These are phyloP conservation scores for Triglochin maritima DNA, from an alignment of 106 monocot species.

Conservation along the genomic window DNA sequence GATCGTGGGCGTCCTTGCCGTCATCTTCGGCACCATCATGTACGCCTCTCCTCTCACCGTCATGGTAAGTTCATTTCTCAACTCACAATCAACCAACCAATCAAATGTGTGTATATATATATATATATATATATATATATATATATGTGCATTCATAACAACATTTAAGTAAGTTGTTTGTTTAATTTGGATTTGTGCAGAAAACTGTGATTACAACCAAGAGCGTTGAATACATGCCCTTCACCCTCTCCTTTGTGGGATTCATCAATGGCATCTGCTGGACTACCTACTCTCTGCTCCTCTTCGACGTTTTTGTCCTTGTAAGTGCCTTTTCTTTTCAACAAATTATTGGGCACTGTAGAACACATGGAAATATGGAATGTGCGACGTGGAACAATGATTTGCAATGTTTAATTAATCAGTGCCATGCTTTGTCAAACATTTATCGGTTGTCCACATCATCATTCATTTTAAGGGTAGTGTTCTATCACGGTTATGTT, in stretches of 20 bases:
- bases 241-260: conserved; percentile 29
- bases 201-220: conserved; percentile 35
- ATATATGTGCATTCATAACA: neutral
- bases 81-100: neutral
- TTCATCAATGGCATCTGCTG: conserved; percentile 52
- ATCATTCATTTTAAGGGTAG: no score
- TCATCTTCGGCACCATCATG: conserved; percentile 55
- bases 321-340: conserved; percentile 9
- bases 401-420: no score
- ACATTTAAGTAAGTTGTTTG: neutral
- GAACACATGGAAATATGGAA: no score
- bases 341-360: neutral
- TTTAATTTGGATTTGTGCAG: conserved; percentile 5
- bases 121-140: neutral
- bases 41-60: conserved; percentile 47
- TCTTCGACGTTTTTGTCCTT: conserved; percentile 37
- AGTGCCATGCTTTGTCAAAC: no score
- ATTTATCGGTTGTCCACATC: no score
- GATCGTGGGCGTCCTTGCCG: conserved; percentile 35
- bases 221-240: conserved; percentile 56
- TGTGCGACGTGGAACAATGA: no score
- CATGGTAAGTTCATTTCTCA: conserved; percentile 37
- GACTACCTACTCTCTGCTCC: conserved; percentile 37
- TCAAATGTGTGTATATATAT: neutral
- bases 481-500: no score